phyloP scores from a whole-genome alignment of 495 filamentous ascomycete species.

The Umbilicaria muhlenbergii region DNA sequence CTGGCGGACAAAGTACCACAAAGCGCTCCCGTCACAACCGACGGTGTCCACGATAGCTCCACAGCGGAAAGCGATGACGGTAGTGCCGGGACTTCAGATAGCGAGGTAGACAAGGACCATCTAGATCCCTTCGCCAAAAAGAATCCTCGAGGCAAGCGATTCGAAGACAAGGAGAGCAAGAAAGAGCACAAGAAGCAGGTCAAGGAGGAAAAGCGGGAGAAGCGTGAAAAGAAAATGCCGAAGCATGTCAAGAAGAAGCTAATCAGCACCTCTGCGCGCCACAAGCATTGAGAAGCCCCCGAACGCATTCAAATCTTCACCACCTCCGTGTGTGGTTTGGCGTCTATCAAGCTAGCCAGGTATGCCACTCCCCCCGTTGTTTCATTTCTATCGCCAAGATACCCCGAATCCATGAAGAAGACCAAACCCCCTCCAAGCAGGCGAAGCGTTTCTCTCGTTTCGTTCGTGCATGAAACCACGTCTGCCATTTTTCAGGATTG shows the following conservation, averaged over 20 bases:
- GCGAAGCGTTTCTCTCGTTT: slow-evolving; percentile 10
- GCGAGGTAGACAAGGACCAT: slow-evolving; percentile 22
- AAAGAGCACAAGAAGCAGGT: slow-evolving; percentile 77
- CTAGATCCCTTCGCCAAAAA: slow-evolving; percentile 44
- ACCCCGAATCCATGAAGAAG: slow-evolving; percentile 6
- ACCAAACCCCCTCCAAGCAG: slow-evolving; percentile 5
- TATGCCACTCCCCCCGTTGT: not conserved
- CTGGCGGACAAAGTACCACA: slow-evolving; percentile 51
- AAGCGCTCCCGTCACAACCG: slow-evolving; percentile 15
- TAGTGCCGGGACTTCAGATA: slow-evolving; percentile 8
- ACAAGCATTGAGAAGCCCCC: slow-evolving; percentile 22
- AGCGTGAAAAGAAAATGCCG: slow-evolving; percentile 85
- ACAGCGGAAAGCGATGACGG: slow-evolving; percentile 36
- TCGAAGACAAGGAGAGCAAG: slow-evolving; percentile 82
- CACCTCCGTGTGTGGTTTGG: too few relatives aligned
- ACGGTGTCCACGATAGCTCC: slow-evolving; percentile 24
- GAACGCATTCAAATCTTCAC: not conserved
- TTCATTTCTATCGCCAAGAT: not conserved
- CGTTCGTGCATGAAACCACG: slow-evolving; percentile 4
- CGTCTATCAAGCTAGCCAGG: too few relatives aligned
- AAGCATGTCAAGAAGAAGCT: slow-evolving; percentile 84
- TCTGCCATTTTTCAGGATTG: slow-evolving; percentile 1
- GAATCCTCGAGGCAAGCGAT: slow-evolving; percentile 68
- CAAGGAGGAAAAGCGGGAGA: slow-evolving; percentile 88
- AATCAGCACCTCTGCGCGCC: slow-evolving; percentile 30